Conservation (phyloP, 768 basidiomycete genomes). For the Harrya chromipes region DNA sequence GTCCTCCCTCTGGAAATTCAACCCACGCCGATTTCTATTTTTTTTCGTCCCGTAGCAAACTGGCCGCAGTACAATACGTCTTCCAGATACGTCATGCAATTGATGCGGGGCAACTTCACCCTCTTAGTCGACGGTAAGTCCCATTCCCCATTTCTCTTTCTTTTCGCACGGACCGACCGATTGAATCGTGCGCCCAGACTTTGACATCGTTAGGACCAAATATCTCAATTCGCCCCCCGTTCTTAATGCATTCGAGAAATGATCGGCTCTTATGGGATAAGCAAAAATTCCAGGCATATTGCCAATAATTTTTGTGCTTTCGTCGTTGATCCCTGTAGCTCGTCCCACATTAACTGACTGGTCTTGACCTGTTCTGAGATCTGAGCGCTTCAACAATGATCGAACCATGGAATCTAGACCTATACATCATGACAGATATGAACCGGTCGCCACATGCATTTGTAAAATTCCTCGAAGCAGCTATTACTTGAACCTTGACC, state of each 20-base stretch:
- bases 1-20: neutral
- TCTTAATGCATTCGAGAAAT: slow-evolving; percentile 18
- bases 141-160: neutral
- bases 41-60: neutral
- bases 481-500: too few relatives aligned
- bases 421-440: too few relatives aligned
- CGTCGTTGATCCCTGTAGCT: too few relatives aligned
- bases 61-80: slow-evolving; percentile 46
- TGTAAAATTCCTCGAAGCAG: too few relatives aligned
- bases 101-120: slow-evolving; percentile 51
- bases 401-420: too few relatives aligned
- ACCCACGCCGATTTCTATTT: neutral
- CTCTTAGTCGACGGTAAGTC: slow-evolving; percentile 48
- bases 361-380: too few relatives aligned
- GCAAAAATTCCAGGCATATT: too few relatives aligned
- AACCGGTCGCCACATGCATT: too few relatives aligned
- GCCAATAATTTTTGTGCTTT: too few relatives aligned
- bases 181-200: neutral
- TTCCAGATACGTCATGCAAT: slow-evolving; percentile 43
- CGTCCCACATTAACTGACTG: too few relatives aligned
- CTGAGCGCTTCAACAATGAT: too few relatives aligned
- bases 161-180: neutral
- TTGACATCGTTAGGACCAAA: slow-evolving; percentile 7
- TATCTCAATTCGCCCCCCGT: slow-evolving; percentile 15
- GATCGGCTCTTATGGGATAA: neutral